Evolutionary conservation across 2,329 filamentous ascomycete species (phyloP).

Genomic region (Colletotrichum tropicale): DNA sequence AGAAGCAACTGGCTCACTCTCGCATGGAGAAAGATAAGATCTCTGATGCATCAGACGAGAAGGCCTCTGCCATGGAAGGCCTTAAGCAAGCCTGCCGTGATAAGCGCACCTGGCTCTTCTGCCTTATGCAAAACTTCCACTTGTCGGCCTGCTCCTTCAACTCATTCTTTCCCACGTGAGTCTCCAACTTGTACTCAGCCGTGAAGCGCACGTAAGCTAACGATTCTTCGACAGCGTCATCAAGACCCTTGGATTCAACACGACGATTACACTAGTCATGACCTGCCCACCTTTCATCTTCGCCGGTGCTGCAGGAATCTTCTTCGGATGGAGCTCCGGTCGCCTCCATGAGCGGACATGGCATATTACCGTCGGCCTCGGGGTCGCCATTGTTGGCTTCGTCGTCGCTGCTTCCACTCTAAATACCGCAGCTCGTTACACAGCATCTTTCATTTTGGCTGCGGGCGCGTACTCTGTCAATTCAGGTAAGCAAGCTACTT

Average conservation of each 20-base stretch:
- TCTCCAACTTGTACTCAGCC: not conserved
- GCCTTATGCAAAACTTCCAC: constrained; percentile 61
- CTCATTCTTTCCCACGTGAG: constrained; percentile 47
- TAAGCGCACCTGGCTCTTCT: constrained; percentile 56
- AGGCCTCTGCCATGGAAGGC: constrained; percentile 48
- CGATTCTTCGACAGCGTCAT: constrained; percentile 37
- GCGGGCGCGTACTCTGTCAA: constrained; percentile 46
- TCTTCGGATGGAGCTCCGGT: constrained; percentile 54
- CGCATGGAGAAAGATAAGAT: constrained; percentile 57
- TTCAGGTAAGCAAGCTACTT: not conserved
- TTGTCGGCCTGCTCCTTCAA: constrained; percentile 52
- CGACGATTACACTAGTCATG: constrained; percentile 54
- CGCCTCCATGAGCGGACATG: constrained; percentile 52
- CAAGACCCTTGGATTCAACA: constrained; percentile 51
- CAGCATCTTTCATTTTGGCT: constrained; percentile 46
- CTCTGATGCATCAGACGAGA: constrained; percentile 41
- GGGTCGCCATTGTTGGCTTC: constrained; percentile 46
- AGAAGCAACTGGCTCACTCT: constrained; percentile 50
- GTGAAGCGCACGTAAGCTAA: not conserved
- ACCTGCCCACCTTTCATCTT: constrained; percentile 58
- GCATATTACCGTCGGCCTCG: constrained; percentile 51
- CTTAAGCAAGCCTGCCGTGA: constrained; percentile 54
- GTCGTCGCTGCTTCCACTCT: constrained; percentile 40
- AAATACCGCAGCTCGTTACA: constrained; percentile 43
- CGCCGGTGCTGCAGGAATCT: constrained; percentile 49